phyloP scores from a whole-genome alignment of 2,329 filamentous ascomycete species.

The Neopestalotiopsis rosae region DNA sequence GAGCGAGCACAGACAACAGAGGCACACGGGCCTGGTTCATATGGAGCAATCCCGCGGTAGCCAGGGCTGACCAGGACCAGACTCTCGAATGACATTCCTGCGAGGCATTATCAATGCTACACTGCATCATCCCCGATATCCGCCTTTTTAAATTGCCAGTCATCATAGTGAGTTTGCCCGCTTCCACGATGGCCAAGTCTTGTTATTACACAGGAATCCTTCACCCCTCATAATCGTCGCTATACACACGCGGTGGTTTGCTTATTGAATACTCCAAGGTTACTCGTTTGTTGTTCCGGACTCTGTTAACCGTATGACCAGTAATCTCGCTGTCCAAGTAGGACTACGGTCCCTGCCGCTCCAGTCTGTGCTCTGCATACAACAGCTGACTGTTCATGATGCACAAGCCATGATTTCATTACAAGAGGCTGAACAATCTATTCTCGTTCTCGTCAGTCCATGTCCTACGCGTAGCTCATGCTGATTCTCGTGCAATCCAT shows the following conservation, averaged over 20 bases:
- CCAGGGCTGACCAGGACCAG: background rate
- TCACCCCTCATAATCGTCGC: background rate
- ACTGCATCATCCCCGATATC: constrained; percentile 5
- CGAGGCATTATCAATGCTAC: background rate
- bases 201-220: background rate
- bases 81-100: background rate
- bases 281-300: background rate
- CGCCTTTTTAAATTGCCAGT: constrained; percentile 5
- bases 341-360: background rate
- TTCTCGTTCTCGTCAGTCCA: background rate
- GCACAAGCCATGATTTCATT: background rate
- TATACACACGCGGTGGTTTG: background rate
- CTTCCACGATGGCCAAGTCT: background rate
- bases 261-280: background rate
- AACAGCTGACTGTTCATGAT: background rate
- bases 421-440: background rate
- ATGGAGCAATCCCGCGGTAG: background rate
- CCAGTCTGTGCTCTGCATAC: background rate
- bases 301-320: background rate
- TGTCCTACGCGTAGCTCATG: background rate
- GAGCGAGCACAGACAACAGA: background rate
- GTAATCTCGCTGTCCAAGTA: background rate
- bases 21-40: background rate
- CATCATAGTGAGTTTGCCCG: background rate
- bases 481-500: too few relatives aligned